Percentiles rank a stretch among this genome's conserved stretches.
Evolutionary conservation across 2,329 filamentous ascomycete genomes (phyloP).

Genomic region (Davidsoniella eucalypti): DNA sequence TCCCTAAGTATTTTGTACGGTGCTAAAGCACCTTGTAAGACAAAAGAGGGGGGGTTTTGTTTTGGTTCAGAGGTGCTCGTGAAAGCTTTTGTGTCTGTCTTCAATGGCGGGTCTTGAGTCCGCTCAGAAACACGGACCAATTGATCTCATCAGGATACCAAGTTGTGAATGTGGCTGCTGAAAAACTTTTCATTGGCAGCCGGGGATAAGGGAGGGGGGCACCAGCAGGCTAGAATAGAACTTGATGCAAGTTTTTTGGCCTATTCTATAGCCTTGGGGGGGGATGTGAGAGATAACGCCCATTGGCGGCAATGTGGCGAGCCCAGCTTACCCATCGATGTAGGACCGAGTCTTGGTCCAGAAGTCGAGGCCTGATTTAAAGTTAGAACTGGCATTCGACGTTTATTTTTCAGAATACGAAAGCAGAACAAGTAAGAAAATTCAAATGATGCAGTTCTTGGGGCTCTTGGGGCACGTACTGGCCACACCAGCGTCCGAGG

Average conservation of each 20-base stretch:
- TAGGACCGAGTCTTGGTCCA: constrained; percentile 64
- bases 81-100: constrained; percentile 50
- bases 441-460: constrained; percentile 14
- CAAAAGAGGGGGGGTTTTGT: constrained; percentile 1
- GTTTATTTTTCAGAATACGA: constrained; percentile 7
- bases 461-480: constrained; percentile 21
- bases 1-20: neutral
- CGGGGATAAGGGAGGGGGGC: neutral
- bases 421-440: constrained; percentile 10
- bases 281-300: neutral
- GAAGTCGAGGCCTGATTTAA: constrained; percentile 45
- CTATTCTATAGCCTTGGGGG: neutral
- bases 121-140: constrained; percentile 95
- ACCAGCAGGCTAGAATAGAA: neutral
- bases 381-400: constrained; percentile 15
- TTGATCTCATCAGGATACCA: constrained; percentile 51
- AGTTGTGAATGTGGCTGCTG: neutral
- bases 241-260: too few species aligned
- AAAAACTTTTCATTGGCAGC: neutral
- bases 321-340: constrained; percentile 57
- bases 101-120: constrained; percentile 80
- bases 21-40: neutral
- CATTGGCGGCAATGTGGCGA: neutral
- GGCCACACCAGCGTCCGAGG: constrained; percentile 45
- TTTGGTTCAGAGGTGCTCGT: constrained; percentile 53